Evolutionary conservation across 768 basidiomycete genomes (phyloP).

Genomic region (Hygrophoropsis aurantiaca): DNA sequence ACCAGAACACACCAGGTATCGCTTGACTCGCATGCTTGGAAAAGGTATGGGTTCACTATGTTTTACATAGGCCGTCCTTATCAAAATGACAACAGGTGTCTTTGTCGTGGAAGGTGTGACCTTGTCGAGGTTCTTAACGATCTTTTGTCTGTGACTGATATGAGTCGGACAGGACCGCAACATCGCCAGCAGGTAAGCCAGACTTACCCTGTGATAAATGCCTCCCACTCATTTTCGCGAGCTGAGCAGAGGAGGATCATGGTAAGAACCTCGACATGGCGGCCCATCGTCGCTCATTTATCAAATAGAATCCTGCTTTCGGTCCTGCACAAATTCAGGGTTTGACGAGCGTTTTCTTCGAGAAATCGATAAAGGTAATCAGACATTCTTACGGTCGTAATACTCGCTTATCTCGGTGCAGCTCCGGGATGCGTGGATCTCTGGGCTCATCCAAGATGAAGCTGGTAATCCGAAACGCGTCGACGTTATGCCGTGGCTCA

Average conservation of each 20-base stretch:
- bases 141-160: neutral
- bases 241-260: neutral
- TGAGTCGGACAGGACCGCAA: constrained; percentile 17
- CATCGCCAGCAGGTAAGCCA: constrained; percentile 30
- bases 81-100: constrained; percentile 36
- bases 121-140: neutral
- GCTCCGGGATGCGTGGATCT: constrained; percentile 45
- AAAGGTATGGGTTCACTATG: constrained; percentile 19
- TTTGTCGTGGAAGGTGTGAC: constrained; percentile 36
- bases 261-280: neutral
- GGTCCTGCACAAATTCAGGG: constrained; percentile 53
- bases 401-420: constrained; percentile 10
- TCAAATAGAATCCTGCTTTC: constrained; percentile 55
- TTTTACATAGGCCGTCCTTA: too few relatives aligned
- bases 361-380: constrained; percentile 50
- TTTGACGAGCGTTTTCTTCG: constrained; percentile 51
- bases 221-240: too few relatives aligned
- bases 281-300: neutral
- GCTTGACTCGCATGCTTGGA: constrained; percentile 39
- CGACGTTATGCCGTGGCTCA: constrained; percentile 25
- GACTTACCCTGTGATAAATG: neutral
- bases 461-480: constrained; percentile 13
- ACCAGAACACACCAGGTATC: constrained; percentile 37
- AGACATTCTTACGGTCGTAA: neutral
- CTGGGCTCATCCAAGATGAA: constrained; percentile 24